Evolutionary conservation across 1,284 basidiomycete species (phyloP), one percentile per base, ranked within the genome.

Genomic region (Cryptococcus maquisensis): DNA sequence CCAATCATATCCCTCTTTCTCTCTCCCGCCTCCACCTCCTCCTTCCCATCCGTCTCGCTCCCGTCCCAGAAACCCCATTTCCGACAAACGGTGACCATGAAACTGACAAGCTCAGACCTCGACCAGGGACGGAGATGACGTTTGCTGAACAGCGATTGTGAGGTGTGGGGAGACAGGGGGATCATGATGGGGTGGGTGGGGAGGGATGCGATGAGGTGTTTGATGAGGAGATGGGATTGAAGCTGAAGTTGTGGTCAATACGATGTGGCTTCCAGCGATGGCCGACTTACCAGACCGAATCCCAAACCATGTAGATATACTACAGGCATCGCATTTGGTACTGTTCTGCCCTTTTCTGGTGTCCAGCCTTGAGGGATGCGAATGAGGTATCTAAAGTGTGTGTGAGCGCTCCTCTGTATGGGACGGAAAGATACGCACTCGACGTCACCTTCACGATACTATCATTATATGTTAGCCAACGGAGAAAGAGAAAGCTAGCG

Each of bases 261-360:
- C 41, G 37, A 51, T 36, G 52, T 48, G 16, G 49, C 23, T 2
- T 43, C 24, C 18, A 39, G 47, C 20, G 26, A 20, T 20, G 20
- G 16, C 10, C 4, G 12, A 45, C 59, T 53, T 42, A 61, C 73
- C 12, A 90, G 69, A 1, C 90, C 90, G 41, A 93, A 80, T 12
- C 92, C 91, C 1, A 96, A 81, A 2, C 92, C 92, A 66, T 95
- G 91, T 43, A 92, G 72, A 69, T 93, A 90, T 10, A 95, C 81
- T 39, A 94, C 77, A 0, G 92, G 92, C 49, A 83, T 81, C 39
- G 80, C 80, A 59, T 71, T 76, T 42, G 55, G 56, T 13, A 66
- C 63, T 4, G 43, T 64, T 35, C 51, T 50, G 12, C 68, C 69
- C 42, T 63, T 65, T 21, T 74, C 68, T 3, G 82, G 73, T 51